These are phyloP conservation scores for Murraya koenigii DNA, from an alignment of 345 rosid species.

Conservation along the genomic window DNA sequence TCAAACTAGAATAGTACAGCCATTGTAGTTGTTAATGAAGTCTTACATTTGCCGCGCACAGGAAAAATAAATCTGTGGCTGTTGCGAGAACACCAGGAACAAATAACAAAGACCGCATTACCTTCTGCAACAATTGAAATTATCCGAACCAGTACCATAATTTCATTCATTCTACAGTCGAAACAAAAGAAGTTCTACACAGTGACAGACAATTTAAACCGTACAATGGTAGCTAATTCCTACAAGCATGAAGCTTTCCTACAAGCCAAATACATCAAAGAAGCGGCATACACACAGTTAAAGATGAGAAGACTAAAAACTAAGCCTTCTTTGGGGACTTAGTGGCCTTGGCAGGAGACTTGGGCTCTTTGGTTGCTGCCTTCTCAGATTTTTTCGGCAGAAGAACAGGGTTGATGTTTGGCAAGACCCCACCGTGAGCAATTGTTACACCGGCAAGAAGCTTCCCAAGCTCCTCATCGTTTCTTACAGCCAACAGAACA, in stretches of 20 bases:
- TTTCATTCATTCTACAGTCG: not conserved
- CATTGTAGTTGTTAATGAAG: not conserved
- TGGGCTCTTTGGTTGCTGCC: constrained; percentile 41
- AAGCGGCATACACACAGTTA: constrained; percentile 11
- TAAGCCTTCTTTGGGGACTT: constrained; percentile 71
- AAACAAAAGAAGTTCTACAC: not conserved
- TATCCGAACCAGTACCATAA: not conserved
- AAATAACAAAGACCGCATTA: not conserved
- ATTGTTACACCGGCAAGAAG: constrained; percentile 66
- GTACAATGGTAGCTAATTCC: constrained; percentile 10
- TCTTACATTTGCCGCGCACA: not conserved
- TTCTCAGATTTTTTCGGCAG: constrained; percentile 61
- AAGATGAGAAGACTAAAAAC: not conserved
- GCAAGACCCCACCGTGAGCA: constrained; percentile 80
- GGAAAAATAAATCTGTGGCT: not conserved
- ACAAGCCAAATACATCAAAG: constrained; percentile 15
- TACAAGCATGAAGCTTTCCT: not conserved
- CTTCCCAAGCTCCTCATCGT: constrained; percentile 70
- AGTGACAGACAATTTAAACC: not conserved
- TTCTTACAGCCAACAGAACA: constrained; percentile 62
- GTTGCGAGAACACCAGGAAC: not conserved
- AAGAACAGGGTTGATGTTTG: constrained; percentile 68
- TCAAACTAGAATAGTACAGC: not conserved
- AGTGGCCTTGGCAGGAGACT: constrained; percentile 64
- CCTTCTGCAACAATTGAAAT: not conserved